Evolutionary conservation across 164 flowering plant genomes (phyloP), one percentile per base, ranked within the genome.

Genomic region (Vitis riparia): DNA sequence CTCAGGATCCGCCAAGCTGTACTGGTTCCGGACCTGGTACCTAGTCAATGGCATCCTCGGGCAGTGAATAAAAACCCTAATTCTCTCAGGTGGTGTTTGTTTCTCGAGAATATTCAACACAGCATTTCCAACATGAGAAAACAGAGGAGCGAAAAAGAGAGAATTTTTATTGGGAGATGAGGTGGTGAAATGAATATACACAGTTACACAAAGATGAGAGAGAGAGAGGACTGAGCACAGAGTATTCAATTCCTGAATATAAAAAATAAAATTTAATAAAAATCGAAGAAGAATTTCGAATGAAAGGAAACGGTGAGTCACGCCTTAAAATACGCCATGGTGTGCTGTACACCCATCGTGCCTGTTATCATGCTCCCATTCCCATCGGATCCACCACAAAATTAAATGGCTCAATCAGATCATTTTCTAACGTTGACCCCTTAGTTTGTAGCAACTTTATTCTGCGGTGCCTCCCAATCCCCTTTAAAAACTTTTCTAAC

Each of bases 1-100:
- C 78, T 93, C 95, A 19, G 98, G 95, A 88, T 92, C 97, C 58
- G 95, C 98, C 71, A 91, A 89, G 61, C 89, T 79, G 78, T 83
- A 93, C 88, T 92, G 95, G 61, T 83, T 88, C 80, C 94, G 75
- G 71, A 93, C 79, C 82, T 79, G 86, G 75, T 92, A 92, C 66
- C 97, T 82, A 44, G 76, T 81, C 79, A 96, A 69, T 62, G 99
- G 99, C 99, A 96, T 96, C 78, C 62, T 56, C 67, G 44, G 44
- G 44, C 44, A 7, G 44, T 37, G 44, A 3, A 37, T 56, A 23
- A 27, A 81, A 72, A 51, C 80, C 78, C 77, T 74, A 74, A 70
- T 71, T 53, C 51, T 44, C 15, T 6, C 44, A 37, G 44, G 7
- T 37, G 44, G 44, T 37, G 44, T 6, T 32, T 37, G 44, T 37